Evolutionary conservation across 345 rosid genomes (phyloP).

Genomic region (Pistacia vera): DNA sequence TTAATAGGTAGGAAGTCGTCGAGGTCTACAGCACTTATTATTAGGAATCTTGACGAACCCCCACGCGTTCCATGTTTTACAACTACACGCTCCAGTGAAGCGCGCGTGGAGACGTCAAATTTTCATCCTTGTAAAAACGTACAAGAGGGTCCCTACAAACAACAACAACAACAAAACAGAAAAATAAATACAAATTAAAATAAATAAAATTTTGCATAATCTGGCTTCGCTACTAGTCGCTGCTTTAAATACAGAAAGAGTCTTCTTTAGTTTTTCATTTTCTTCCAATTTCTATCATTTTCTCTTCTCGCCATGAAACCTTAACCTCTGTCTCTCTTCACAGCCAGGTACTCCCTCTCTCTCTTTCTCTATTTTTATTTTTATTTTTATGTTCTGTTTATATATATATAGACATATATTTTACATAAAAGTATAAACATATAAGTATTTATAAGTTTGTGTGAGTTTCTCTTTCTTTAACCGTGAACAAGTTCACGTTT

Average conservation of each 20-base stretch:
- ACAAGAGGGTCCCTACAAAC: not conserved
- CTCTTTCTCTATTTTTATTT: not conserved
- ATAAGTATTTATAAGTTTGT: not conserved
- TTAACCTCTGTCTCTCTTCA: conserved; percentile 24
- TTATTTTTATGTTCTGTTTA: not conserved
- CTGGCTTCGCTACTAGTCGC: not conserved
- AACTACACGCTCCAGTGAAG: not conserved
- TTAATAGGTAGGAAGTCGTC: no score
- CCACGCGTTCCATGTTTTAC: not conserved
- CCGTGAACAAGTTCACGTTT: conserved; percentile 32
- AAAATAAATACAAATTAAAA: not conserved
- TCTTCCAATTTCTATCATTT: not conserved
- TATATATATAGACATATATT: no score
- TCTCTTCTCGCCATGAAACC: conserved; percentile 29
- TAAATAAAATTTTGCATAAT: not conserved
- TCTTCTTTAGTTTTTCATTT: not conserved
- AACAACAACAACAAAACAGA: not conserved
- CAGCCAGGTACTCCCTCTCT: conserved; percentile 23
- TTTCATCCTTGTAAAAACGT: not conserved
- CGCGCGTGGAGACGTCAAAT: conserved; percentile 1
- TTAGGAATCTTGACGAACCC: not conserved
- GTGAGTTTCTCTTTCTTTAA: conserved; percentile 8
- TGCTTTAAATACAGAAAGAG: not conserved
- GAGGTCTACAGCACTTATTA: not conserved
- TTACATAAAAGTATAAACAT: not conserved